These are phyloP conservation scores for Patellaria atrata DNA, from an alignment of 495 filamentous ascomycete species.

Conservation along the genomic window DNA sequence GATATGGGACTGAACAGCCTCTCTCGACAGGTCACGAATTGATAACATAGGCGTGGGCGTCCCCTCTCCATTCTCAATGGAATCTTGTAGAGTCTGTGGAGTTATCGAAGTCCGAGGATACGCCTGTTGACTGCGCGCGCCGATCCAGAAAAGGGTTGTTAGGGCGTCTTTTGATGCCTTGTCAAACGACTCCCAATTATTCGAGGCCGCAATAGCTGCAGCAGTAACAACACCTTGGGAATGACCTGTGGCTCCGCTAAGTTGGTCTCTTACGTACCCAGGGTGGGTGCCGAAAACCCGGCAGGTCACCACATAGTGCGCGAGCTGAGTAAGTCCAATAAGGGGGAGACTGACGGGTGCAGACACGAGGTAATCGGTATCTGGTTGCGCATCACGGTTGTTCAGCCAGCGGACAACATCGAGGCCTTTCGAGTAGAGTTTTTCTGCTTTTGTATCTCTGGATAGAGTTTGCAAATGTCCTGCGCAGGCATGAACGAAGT, in stretches of 20 bases:
- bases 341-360: constrained; percentile 94
- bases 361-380: constrained; percentile 89
- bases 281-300: constrained; percentile 76
- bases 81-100: constrained; percentile 86
- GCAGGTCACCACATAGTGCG: constrained; percentile 88
- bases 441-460: constrained; percentile 71
- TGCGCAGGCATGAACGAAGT: constrained; percentile 63
- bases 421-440: constrained; percentile 89
- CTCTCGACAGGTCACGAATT: constrained; percentile 75
- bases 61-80: constrained; percentile 85
- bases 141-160: constrained; percentile 98
- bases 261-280: constrained; percentile 64
- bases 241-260: constrained; percentile 85
- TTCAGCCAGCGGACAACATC: constrained; percentile 89
- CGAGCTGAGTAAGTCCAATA: constrained; percentile 87
- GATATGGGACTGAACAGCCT: constrained; percentile 84
- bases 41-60: constrained; percentile 93
- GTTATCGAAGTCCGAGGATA: constrained; percentile 89
- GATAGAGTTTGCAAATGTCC: constrained; percentile 73
- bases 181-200: constrained; percentile 80
- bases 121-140: constrained; percentile 92
- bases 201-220: constrained; percentile 75
- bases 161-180: constrained; percentile 62
- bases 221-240: constrained; percentile 93
- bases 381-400: constrained; percentile 73